phyloP scores from a whole-genome alignment of 768 basidiomycete genomes.

The Lactarius hatsudake region DNA sequence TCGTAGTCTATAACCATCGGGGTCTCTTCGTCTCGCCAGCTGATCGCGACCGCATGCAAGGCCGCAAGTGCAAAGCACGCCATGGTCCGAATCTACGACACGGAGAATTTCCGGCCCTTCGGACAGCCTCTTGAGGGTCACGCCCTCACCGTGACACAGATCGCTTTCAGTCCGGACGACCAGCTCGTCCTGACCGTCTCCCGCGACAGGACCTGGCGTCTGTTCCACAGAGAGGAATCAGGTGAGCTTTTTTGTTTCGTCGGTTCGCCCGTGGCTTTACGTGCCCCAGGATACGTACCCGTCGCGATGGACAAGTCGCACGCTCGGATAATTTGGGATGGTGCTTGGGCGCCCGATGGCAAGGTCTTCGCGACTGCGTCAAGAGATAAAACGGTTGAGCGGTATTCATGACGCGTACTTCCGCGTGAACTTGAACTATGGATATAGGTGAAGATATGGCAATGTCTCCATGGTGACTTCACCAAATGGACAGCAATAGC shows the following conservation, averaged over 20 bases:
- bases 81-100: slow-evolving; percentile 78
- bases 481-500: slow-evolving; percentile 54
- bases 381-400: slow-evolving; percentile 84
- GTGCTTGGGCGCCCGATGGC: slow-evolving; percentile 76
- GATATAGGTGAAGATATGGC: slow-evolving; percentile 83
- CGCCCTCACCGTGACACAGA: slow-evolving; percentile 82
- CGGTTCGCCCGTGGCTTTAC: not conserved
- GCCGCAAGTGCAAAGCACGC: slow-evolving; percentile 88
- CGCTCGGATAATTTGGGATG: slow-evolving; percentile 94
- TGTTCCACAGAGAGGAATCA: slow-evolving; percentile 55
- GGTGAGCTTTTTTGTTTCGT: slow-evolving; percentile 35
- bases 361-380: slow-evolving; percentile 90
- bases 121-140: slow-evolving; percentile 81
- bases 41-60: slow-evolving; percentile 89
- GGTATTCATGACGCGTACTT: not conserved
- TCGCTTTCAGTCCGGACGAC: slow-evolving; percentile 89
- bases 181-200: slow-evolving; percentile 77
- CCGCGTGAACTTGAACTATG: not conserved
- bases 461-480: slow-evolving; percentile 32
- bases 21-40: slow-evolving; percentile 61
- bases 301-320: slow-evolving; percentile 79
- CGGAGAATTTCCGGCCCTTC: slow-evolving; percentile 63
- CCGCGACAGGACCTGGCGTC: slow-evolving; percentile 87
- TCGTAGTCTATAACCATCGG: slow-evolving; percentile 75
- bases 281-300: slow-evolving; percentile 51